Percentiles rank a stretch among this genome's conserved stretches.
Conservation (phyloP, 768 basidiomycete genomes). For the Boletus subparvulus region DNA sequence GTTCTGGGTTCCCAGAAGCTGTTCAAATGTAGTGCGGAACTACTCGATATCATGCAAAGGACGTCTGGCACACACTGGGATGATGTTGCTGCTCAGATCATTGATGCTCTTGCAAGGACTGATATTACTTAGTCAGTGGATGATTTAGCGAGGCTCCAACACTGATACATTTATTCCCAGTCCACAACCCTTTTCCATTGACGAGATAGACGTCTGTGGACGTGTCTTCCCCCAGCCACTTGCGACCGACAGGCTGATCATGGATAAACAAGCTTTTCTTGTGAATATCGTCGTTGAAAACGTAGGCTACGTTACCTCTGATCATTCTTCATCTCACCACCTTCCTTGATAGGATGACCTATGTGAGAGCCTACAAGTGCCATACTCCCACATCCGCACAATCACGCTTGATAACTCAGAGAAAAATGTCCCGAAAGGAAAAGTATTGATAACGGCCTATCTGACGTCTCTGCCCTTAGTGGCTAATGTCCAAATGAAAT, state of each 20-base stretch:
- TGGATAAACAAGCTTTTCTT: slow-evolving; percentile 52
- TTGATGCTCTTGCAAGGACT: slow-evolving; percentile 45
- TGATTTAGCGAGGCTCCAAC: not conserved
- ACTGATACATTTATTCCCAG: slow-evolving; percentile 32
- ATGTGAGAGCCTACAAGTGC: slow-evolving; percentile 51
- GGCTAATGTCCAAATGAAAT: slow-evolving; percentile 28
- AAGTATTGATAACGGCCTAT: slow-evolving; percentile 28
- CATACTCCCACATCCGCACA: slow-evolving; percentile 36
- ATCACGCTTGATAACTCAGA: slow-evolving; percentile 28
- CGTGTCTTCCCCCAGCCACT: slow-evolving; percentile 35
- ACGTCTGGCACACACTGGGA: slow-evolving; percentile 53
- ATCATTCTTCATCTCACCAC: slow-evolving; percentile 2
- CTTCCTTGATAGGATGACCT: slow-evolving; percentile 40
- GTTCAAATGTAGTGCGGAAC: slow-evolving; percentile 37
- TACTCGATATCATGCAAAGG: slow-evolving; percentile 43
- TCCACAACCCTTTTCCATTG: slow-evolving; percentile 57
- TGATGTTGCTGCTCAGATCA: slow-evolving; percentile 45
- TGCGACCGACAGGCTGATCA: slow-evolving; percentile 46
- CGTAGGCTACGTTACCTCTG: slow-evolving; percentile 5
- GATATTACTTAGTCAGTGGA: slow-evolving; percentile 49
- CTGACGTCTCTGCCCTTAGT: slow-evolving; percentile 42
- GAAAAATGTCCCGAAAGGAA: slow-evolving; percentile 16
- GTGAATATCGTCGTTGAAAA: slow-evolving; percentile 42
- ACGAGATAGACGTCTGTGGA: slow-evolving; percentile 40
- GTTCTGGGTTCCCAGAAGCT: slow-evolving; percentile 45